Percentiles rank a stretch among this genome's conserved stretches.
Evolutionary conservation across 2,329 filamentous ascomycete genomes (phyloP).

Genomic region (Monilinia fructigena): DNA sequence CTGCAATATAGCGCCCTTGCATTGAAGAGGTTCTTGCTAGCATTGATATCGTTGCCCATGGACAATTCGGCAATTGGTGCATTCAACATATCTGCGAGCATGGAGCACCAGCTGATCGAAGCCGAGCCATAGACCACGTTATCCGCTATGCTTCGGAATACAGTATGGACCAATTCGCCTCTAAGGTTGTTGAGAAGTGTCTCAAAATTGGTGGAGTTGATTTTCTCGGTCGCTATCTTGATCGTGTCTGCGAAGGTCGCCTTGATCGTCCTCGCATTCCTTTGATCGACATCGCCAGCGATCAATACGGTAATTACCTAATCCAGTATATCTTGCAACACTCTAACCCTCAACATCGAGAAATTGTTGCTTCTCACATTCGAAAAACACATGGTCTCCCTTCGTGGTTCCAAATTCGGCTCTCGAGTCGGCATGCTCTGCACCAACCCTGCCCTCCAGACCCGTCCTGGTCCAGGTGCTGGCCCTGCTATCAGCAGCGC

Average conservation of each 20-base stretch:
- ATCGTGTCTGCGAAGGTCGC: slow-evolving; percentile 89
- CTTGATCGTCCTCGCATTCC: slow-evolving; percentile 91
- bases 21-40: slow-evolving; percentile 94
- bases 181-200: slow-evolving; percentile 98
- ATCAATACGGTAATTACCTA: slow-evolving; percentile 98
- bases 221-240: slow-evolving; percentile 88
- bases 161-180: slow-evolving; percentile 98
- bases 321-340: slow-evolving; percentile 96
- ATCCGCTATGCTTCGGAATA: slow-evolving; percentile 92
- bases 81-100: slow-evolving; percentile 99
- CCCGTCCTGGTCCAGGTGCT: slow-evolving; percentile 80
- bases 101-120: slow-evolving; percentile 84
- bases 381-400: slow-evolving; percentile 99
- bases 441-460: slow-evolving; percentile 87
- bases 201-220: slow-evolving; percentile 92
- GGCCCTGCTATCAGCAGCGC: slow-evolving; percentile 59
- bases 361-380: slow-evolving; percentile 90
- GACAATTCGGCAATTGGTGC: slow-evolving; percentile 99
- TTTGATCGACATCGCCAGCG: slow-evolving; percentile 95
- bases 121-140: slow-evolving; percentile 91
- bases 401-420: slow-evolving; percentile 96
- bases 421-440: slow-evolving; percentile 98
- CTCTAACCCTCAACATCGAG: slow-evolving; percentile 81
- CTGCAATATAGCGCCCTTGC: slow-evolving; percentile 72
- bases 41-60: slow-evolving; percentile 94